Evolutionary conservation across 2,329 filamentous ascomycete species (phyloP).

Genomic region (Hymenoscyphus fraxineus): DNA sequence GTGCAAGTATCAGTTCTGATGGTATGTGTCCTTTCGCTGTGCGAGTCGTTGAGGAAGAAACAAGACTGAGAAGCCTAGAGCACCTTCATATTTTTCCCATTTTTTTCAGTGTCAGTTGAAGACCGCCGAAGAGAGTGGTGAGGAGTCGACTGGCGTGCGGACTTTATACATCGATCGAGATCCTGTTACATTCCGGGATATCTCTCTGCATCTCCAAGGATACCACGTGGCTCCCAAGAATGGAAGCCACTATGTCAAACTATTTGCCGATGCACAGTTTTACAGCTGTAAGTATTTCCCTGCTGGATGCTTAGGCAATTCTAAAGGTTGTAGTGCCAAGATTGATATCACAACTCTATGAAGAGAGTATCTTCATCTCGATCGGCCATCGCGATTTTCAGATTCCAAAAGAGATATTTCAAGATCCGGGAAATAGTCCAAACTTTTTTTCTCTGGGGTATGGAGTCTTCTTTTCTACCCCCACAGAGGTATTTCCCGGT

Average conservation of each 20-base stretch:
- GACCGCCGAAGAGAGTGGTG: constrained; percentile 51
- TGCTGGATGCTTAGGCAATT: neutral
- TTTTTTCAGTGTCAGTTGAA: constrained; percentile 85
- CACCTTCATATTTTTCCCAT: constrained; percentile 92
- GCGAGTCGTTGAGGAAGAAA: neutral
- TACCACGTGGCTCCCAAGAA: constrained; percentile 82
- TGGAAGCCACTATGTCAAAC: constrained; percentile 80
- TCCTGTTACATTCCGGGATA: constrained; percentile 82
- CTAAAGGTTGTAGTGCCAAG: constrained; percentile 62
- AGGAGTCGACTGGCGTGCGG: constrained; percentile 46
- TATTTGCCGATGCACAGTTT: constrained; percentile 94
- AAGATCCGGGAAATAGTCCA: constrained; percentile 79
- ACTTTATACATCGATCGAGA: constrained; percentile 96
- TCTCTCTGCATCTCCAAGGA: constrained; percentile 84
- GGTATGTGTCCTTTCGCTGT: constrained; percentile 46
- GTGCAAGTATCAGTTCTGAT: constrained; percentile 68
- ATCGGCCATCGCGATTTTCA: constrained; percentile 86
- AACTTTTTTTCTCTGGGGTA: constrained; percentile 96
- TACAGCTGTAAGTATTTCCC: constrained; percentile 63
- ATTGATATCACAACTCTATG: constrained; percentile 85
- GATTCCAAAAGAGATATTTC: constrained; percentile 85
- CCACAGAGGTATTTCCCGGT: constrained; percentile 79
- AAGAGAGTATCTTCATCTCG: constrained; percentile 86
- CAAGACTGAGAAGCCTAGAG: constrained; percentile 56
- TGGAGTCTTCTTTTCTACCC: constrained; percentile 78